Conservation (phyloP, 768 basidiomycete genomes). For the Cystofilobasidium bisporidii region DNA sequence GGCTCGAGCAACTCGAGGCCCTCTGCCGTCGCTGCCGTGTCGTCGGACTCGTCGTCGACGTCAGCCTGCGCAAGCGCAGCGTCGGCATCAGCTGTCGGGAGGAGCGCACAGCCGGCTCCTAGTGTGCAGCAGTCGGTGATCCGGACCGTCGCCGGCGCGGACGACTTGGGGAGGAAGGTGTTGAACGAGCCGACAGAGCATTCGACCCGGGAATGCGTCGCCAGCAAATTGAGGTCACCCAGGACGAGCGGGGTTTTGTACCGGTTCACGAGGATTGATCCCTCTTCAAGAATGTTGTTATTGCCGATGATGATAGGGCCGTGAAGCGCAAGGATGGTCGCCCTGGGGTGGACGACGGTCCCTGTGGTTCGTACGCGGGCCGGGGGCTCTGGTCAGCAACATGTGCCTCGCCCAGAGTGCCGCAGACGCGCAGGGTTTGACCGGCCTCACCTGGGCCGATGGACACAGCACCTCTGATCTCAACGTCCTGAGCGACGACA, state of each 20-base stretch:
- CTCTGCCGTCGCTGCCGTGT: constrained; percentile 34
- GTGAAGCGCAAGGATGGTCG: constrained; percentile 79
- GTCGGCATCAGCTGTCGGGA: constrained; percentile 46
- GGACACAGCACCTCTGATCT: constrained; percentile 87
- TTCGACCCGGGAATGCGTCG: constrained; percentile 86
- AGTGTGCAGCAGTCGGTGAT: constrained; percentile 73
- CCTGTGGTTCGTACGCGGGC: too few species aligned
- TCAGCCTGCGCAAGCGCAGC: not conserved
- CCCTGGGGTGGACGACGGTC: constrained; percentile 84
- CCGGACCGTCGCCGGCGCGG: constrained; percentile 71
- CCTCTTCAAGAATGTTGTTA: constrained; percentile 85
- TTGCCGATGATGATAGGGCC: constrained; percentile 84
- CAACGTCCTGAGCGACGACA: constrained; percentile 84
- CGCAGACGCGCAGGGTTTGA: not conserved
- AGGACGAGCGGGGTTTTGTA: constrained; percentile 45
- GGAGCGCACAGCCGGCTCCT: constrained; percentile 65
- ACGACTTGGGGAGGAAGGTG: constrained; percentile 70
- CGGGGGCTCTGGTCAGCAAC: too few species aligned
- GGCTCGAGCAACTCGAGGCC: constrained; percentile 52
- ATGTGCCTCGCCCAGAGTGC: too few species aligned
- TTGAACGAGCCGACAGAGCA: constrained; percentile 74
- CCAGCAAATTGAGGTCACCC: constrained; percentile 86
- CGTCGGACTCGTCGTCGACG: constrained; percentile 3
- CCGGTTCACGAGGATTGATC: constrained; percentile 81
- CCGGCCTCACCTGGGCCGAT: constrained; percentile 60